Percentiles rank a stretch among this genome's conserved stretches.
These are phyloP conservation scores for Chondrus crispus DNA, from an alignment of 23 red algal genomes.

Conservation along the genomic window DNA sequence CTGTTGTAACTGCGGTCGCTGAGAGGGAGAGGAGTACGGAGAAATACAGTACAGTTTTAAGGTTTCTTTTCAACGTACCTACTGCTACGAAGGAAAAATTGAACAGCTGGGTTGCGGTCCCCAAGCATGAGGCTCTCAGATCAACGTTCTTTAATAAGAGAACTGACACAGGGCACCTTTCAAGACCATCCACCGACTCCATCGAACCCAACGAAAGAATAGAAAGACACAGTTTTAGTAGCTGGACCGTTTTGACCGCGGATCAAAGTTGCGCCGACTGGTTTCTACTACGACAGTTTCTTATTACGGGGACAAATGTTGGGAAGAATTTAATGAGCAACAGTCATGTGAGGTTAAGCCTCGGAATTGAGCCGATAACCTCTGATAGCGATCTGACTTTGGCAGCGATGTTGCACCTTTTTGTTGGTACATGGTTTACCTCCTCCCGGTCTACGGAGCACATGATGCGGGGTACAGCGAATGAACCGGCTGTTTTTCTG, in stretches of 20 bases:
- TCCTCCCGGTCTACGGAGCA: background rate
- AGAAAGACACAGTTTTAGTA: background rate
- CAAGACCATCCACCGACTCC: background rate
- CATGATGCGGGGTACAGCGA: background rate
- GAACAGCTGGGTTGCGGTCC: background rate
- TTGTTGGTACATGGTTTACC: background rate
- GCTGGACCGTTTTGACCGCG: background rate
- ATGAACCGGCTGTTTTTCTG: background rate
- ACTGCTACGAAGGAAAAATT: background rate
- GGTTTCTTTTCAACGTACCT: background rate
- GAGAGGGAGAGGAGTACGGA: background rate
- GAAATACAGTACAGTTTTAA: background rate
- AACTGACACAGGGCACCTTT: background rate
- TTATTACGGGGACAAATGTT: background rate
- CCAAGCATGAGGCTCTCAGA: background rate
- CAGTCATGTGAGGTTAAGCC: background rate
- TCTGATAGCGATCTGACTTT: background rate
- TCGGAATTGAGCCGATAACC: background rate
- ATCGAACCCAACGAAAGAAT: background rate
- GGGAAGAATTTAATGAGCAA: background rate
- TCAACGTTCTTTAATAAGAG: background rate
- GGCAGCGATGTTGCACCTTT: background rate
- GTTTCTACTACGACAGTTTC: slow-evolving; percentile 4
- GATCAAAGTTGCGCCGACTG: background rate
- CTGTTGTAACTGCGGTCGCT: background rate